Conservation (phyloP, 306 rosid species). For the Inga laurina region DNA sequence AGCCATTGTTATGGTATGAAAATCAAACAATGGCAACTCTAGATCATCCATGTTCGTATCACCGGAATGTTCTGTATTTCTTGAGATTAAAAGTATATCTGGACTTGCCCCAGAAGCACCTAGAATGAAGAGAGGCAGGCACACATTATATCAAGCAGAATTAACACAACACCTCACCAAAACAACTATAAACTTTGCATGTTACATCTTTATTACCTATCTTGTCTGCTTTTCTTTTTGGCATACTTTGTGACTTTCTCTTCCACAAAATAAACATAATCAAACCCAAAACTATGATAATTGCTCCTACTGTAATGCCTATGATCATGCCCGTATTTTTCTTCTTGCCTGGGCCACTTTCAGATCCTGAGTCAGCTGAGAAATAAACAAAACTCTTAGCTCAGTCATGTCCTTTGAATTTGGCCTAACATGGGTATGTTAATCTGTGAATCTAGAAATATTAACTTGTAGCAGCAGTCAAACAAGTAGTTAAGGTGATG, state of each 20-base stretch:
- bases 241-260: slow-evolving; percentile 7
- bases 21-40: slow-evolving; percentile 26
- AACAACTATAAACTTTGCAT: not conserved
- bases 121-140: not conserved
- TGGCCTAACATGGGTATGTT: not conserved
- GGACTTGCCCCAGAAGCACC: slow-evolving; percentile 45
- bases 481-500: not conserved
- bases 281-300: slow-evolving; percentile 31
- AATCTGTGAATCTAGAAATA: not conserved
- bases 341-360: slow-evolving; percentile 22
- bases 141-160: not conserved
- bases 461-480: not conserved
- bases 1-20: slow-evolving; percentile 14
- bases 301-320: slow-evolving; percentile 26
- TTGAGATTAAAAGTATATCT: slow-evolving; percentile 37
- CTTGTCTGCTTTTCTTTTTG: slow-evolving; percentile 4
- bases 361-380: slow-evolving; percentile 29
- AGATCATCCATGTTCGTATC: slow-evolving; percentile 17
- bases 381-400: not conserved
- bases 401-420: not conserved
- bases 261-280: slow-evolving; percentile 30
- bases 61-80: slow-evolving; percentile 32
- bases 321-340: slow-evolving; percentile 11
- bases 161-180: not conserved
- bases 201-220: slow-evolving; percentile 28